These are phyloP conservation scores for Saccharomycopsis sp. DNA, from an alignment of 805 yeast genomes.

Conservation along the genomic window DNA sequence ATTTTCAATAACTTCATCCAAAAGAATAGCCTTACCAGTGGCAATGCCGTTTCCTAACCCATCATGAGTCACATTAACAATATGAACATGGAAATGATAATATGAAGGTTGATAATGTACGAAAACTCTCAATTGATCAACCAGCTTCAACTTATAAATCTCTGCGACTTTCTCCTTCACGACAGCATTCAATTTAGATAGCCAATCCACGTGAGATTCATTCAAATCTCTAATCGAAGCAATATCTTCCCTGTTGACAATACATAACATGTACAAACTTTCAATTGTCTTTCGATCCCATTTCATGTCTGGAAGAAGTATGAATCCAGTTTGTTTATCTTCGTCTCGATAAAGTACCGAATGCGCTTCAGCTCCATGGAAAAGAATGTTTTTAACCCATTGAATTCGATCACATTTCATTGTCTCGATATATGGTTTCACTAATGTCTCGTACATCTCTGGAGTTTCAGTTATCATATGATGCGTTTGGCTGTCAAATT, in stretches of 20 bases:
- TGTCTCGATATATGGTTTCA: conserved; percentile 67
- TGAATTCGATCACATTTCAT: conserved; percentile 72
- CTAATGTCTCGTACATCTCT: conserved; percentile 52
- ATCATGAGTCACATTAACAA: conserved; percentile 64
- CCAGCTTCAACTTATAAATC: conserved; percentile 33
- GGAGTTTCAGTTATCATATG: conserved; percentile 79
- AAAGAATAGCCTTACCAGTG: conserved; percentile 72
- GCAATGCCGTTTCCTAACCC: conserved; percentile 63
- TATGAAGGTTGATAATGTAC: conserved; percentile 95
- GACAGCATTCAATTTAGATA: conserved; percentile 39
- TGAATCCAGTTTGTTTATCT: conserved; percentile 52
- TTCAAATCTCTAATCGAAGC: conserved; percentile 71
- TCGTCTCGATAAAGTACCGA: conserved; percentile 54
- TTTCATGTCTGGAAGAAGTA: conserved; percentile 89
- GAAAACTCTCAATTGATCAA: conserved; percentile 56
- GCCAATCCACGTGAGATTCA: conserved; percentile 48
- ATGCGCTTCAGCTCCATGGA: conserved; percentile 79
- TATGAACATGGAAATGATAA: conserved; percentile 91
- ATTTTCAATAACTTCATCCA: conserved; percentile 78
- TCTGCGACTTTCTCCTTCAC: conserved; percentile 40
- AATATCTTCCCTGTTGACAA: conserved; percentile 63
- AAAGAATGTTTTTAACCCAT: conserved; percentile 86
- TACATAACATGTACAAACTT: conserved; percentile 68
- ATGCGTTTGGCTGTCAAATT: conserved; percentile 53
- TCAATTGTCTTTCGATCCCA: conserved; percentile 79